These are phyloP conservation scores for Haematococcus sp. DNA, from an alignment of 139 green algal genomes.

Conservation along the genomic window DNA sequence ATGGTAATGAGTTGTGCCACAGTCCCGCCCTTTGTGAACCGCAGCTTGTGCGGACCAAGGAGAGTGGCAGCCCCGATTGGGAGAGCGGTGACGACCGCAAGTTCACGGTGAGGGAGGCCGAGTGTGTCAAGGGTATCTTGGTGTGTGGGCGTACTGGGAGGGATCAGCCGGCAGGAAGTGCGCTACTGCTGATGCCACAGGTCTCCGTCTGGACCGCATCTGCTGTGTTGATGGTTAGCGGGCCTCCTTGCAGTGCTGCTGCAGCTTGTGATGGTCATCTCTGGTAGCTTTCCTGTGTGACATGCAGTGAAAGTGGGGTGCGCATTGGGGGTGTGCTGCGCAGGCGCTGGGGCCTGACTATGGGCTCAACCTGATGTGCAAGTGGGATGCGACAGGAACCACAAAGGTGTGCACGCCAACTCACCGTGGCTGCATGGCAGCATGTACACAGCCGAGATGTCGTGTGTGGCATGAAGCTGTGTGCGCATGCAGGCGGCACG, in stretches of 20 bases:
- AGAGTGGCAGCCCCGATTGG: conserved; percentile 42
- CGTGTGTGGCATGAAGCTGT: too few relatives aligned
- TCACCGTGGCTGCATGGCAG: conserved; percentile 16
- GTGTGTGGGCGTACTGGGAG: neutral
- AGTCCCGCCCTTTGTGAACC: neutral
- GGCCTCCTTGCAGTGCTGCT: too few relatives aligned
- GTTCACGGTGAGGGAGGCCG: conserved; percentile 63
- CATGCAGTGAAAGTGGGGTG: too few relatives aligned
- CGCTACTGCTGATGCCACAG: too few relatives aligned
- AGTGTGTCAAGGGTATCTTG: too few relatives aligned
- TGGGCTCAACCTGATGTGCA: conserved; percentile 32
- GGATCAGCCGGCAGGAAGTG: too few relatives aligned
- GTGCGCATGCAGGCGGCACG: too few relatives aligned
- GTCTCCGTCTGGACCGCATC: too few relatives aligned
- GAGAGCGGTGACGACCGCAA: conserved; percentile 63
- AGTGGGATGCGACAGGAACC: conserved; percentile 31
- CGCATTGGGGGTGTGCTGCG: neutral
- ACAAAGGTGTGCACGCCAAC: conserved; percentile 21
- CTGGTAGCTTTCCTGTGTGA: too few relatives aligned
- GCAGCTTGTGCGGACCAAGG: conserved; percentile 51
- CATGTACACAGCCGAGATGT: too few relatives aligned
- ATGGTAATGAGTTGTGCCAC: neutral
- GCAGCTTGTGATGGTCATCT: too few relatives aligned
- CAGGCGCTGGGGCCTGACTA: conserved; percentile 43
- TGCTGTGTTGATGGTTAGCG: too few relatives aligned